These are phyloP conservation scores for barrel medic (Medicago truncatula) DNA, from an alignment of 306 rosid genomes.

Conservation along the genomic window MtrunA17r5.0-ANR NC_053042.1:52200001-52200500, in stretches of 20 bases:
- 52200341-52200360: background rate
- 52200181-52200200: background rate
- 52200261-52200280: conserved; percentile 83
- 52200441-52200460: conserved; percentile 1
- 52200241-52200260: conserved; percentile 55
- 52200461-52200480: conserved; percentile 36
- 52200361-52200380: background rate
- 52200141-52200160: too few species aligned
- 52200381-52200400: background rate
- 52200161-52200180: background rate
- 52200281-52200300: conserved; percentile 87
- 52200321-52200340: conserved; percentile 56
- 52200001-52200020: too few species aligned
- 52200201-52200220: background rate
- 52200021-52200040: too few species aligned
- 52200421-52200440: background rate
- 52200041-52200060: too few species aligned
- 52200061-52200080: too few species aligned
- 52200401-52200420: background rate
- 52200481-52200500: conserved; percentile 35
- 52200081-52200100: too few species aligned
- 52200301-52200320: conserved; percentile 57
- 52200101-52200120: too few species aligned
- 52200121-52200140: too few species aligned
- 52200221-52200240: background rate